Percentiles rank a stretch among this genome's conserved stretches.
Conservation (phyloP, 371 early-diverging fungal species). For the Phascolomyces articulosus region DNA sequence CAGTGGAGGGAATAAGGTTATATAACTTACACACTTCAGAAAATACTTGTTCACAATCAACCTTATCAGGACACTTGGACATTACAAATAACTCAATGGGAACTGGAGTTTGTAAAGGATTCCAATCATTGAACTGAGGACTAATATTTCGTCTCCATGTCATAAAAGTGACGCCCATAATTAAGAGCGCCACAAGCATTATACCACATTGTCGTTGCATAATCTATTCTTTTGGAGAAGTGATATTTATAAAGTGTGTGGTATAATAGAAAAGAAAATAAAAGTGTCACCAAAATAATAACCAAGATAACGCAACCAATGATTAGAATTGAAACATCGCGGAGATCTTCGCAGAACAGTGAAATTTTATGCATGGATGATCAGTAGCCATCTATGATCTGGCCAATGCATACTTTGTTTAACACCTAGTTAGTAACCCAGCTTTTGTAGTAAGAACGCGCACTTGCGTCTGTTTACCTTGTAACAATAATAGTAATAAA, state of each 20-base stretch:
- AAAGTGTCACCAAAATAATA: not conserved
- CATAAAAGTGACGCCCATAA: not conserved
- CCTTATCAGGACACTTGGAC: conserved; percentile 55
- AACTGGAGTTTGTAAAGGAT: conserved; percentile 12
- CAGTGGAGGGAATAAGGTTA: not conserved
- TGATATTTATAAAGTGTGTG: not conserved
- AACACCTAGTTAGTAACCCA: no score
- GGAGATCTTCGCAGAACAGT: no score
- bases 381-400: no score
- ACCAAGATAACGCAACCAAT: no score
- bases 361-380: no score
- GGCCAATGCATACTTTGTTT: no score
- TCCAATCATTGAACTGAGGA: not conserved
- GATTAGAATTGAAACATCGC: no score
- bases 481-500: no score
- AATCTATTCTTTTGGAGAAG: not conserved
- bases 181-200: not conserved
- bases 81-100: conserved; percentile 52
- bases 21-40: conserved; percentile 43
- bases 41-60: conserved; percentile 44
- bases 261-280: not conserved
- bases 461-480: no score
- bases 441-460: no score
- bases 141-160: not conserved
- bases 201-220: conserved; percentile 3